A percentile compares a stretch with the other conserved stretches of the same genome.
phyloP scores from a whole-genome alignment of 139 green algal genomes.

The Micromonas commoda region DNA sequence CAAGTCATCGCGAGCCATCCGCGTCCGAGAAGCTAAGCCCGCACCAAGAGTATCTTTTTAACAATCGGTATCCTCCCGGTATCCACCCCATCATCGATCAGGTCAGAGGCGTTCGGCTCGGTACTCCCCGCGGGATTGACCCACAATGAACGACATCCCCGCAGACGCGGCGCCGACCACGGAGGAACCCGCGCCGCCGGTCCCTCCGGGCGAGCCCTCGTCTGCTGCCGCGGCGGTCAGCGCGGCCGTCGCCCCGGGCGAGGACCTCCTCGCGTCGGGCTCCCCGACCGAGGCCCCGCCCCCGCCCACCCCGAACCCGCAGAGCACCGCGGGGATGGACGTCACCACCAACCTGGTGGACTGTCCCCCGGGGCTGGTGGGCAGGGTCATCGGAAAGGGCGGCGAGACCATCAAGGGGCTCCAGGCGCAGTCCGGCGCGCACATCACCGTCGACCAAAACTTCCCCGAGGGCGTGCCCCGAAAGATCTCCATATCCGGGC shows the following conservation, averaged over 20 bases:
- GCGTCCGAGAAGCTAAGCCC: too few species aligned
- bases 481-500: constrained; percentile 27
- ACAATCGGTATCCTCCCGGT: too few species aligned
- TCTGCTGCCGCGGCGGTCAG: neutral
- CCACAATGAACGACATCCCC: neutral
- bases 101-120: neutral
- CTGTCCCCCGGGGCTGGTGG: constrained; percentile 52
- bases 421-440: constrained; percentile 54
- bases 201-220: neutral
- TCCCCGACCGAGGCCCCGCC: neutral
- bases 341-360: neutral
- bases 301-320: neutral
- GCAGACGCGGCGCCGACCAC: neutral
- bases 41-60: too few species aligned
- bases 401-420: constrained; percentile 81
- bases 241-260: neutral
- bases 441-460: constrained; percentile 58
- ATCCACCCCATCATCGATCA: too few species aligned
- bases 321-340: neutral
- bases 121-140: neutral
- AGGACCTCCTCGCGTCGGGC: neutral
- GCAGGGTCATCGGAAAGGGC: constrained; percentile 74
- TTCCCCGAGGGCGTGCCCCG: constrained; percentile 24
- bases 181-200: neutral
- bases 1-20: too few species aligned